These are phyloP conservation scores for Cantharellus anzutake DNA, from an alignment of 768 basidiomycete species.

Conservation along the genomic window DNA sequence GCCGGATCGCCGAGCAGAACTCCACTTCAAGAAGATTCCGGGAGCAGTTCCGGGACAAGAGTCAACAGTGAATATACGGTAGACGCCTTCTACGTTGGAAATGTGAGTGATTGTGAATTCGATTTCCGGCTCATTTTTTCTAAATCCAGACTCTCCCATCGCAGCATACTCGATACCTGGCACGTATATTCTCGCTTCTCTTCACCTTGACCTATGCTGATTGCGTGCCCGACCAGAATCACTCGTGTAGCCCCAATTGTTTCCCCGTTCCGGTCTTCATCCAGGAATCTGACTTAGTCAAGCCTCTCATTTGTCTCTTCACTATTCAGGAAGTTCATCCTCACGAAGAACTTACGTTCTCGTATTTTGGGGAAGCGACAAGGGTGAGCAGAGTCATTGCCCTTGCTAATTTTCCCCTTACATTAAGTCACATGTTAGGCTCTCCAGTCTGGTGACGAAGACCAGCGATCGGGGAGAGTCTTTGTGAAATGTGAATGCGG, in stretches of 20 bases:
- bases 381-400: conserved; percentile 24
- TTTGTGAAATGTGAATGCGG: conserved; percentile 12
- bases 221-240: conserved; percentile 37
- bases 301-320: conserved; percentile 51
- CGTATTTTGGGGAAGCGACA: conserved; percentile 24
- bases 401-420: conserved; percentile 11
- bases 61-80: conserved; percentile 28
- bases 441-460: neutral
- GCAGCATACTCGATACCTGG: conserved; percentile 83
- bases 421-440: conserved; percentile 20
- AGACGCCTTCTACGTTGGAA: conserved; percentile 78
- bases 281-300: conserved; percentile 52
- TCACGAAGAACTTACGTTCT: conserved; percentile 59
- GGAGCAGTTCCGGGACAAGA: no score
- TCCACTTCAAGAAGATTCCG: conserved; percentile 10
- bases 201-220: neutral
- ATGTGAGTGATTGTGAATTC: conserved; percentile 29
- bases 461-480: conserved; percentile 9
- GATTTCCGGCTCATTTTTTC: neutral
- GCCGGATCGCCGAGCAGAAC: neutral
- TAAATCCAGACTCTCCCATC: neutral
- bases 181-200: conserved; percentile 18
- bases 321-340: conserved; percentile 41
- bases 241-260: conserved; percentile 81
- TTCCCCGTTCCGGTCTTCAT: conserved; percentile 52